Evolutionary conservation across 2,329 filamentous ascomycete species (phyloP).

Genomic region (Zymoseptoria crescenta): DNA sequence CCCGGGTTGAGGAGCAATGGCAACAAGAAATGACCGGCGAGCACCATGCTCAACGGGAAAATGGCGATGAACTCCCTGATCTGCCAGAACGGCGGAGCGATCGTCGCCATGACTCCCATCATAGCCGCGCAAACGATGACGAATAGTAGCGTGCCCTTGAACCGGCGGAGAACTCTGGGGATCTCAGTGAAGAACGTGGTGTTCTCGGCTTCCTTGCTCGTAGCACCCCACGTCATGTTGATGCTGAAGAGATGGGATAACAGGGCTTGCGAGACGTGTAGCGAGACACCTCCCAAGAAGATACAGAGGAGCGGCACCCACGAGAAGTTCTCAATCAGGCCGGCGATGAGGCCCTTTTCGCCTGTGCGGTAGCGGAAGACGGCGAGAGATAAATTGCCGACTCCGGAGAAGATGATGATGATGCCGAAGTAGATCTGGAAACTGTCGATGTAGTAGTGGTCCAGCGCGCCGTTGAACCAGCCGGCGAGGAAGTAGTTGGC

Average conservation of each 20-base stretch:
- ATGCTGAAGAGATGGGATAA: slow-evolving; percentile 35
- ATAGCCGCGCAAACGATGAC: slow-evolving; percentile 39
- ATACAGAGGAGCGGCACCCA: slow-evolving; percentile 49
- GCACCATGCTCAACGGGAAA: slow-evolving; percentile 47
- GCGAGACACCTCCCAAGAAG: slow-evolving; percentile 35
- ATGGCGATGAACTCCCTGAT: slow-evolving; percentile 54
- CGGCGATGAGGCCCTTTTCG: slow-evolving; percentile 52
- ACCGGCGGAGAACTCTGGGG: slow-evolving; percentile 47
- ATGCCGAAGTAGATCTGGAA: slow-evolving; percentile 77
- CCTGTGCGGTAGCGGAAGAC: slow-evolving; percentile 65
- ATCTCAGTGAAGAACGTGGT: slow-evolving; percentile 52
- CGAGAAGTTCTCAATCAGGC: slow-evolving; percentile 50
- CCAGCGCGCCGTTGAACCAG: slow-evolving; percentile 68
- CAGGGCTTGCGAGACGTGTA: slow-evolving; percentile 35
- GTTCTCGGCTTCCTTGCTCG: slow-evolving; percentile 51
- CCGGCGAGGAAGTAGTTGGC: slow-evolving; percentile 69
- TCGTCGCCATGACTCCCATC: slow-evolving; percentile 43
- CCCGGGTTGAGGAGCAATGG: slow-evolving; percentile 56
- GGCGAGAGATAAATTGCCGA: slow-evolving; percentile 65
- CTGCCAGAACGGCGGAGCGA: slow-evolving; percentile 46
- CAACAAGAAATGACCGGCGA: slow-evolving; percentile 50
- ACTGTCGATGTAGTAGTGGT: slow-evolving; percentile 72
- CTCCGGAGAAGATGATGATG: slow-evolving; percentile 67
- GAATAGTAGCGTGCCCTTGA: slow-evolving; percentile 49
- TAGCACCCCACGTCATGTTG: slow-evolving; percentile 46